Evolutionary conservation across 371 early-diverging fungal genomes (phyloP), one percentile per base, ranked within the genome.

Genomic region (Mucor racemosus): DNA sequence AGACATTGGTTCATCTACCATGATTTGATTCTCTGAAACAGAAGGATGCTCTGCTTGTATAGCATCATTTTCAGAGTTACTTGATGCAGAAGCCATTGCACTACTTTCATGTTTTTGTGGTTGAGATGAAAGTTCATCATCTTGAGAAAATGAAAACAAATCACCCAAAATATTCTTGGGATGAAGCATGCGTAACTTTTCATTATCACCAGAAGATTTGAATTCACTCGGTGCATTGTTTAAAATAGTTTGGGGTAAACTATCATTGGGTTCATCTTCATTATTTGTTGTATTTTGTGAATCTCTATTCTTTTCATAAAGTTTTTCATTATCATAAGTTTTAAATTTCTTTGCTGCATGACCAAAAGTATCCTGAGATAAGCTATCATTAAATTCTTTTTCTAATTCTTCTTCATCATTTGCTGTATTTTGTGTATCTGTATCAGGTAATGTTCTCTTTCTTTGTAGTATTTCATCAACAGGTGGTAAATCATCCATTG

Each of bases 291-390:
- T 26, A 26, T 26, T 26, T 26, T 26, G 26, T 26, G 26, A 1
- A 26, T 26, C 3, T 26, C 1, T 26, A 26, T 3, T 26, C 26
- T 26, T 26, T 26, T 26, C 26, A 26, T 26, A 1, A 26, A 26
- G 26, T 26, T 3, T 26, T 26, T 26, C 26, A 26, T 26, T 26
- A 14, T 35, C 33, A 11, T 5, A 54, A 15, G 33, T 31, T 40
- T 61, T 69, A 21, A 65, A 60, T 53, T 64, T 40, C 59, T 76
- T 62, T 10, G 26, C 4, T 33, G 63, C 58, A 0, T 50, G 50
- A 21, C 8, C 21, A 50, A 21, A 4, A 4, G 48, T 4, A 26
- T 26, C 3, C 8, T 7, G 21, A 4, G 11, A 26, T 26, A 26
- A 8, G 3, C 50, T 26, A 7, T 71, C 65, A 7, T 48, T 33